phyloP scores from a whole-genome alignment of 129 eudicot genomes.

The Erigeron canadensis region DNA sequence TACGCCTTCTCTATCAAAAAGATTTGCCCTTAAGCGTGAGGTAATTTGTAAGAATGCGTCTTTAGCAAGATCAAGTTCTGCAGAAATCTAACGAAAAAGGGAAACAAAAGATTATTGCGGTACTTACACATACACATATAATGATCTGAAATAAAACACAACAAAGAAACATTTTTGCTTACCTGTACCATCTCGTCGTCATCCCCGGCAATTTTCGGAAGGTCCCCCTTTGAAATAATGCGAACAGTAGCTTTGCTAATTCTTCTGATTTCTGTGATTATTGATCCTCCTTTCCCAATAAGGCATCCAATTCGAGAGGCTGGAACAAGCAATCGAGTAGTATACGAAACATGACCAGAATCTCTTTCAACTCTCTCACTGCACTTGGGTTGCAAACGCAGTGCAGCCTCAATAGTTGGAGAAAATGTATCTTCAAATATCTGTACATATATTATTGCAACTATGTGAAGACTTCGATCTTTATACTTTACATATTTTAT shows the following conservation, averaged over 20 bases:
- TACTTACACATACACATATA: not conserved
- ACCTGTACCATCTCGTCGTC: constrained; percentile 99
- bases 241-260: constrained; percentile 88
- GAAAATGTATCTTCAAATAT: constrained; percentile 79
- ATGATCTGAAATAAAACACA: not conserved
- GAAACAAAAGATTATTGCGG: constrained; percentile 5
- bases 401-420: constrained; percentile 85
- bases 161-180: constrained; percentile 10
- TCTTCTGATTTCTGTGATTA: constrained; percentile 84
- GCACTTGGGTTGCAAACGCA: constrained; percentile 92
- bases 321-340: constrained; percentile 87
- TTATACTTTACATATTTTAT: not conserved
- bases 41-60: constrained; percentile 87
- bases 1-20: constrained; percentile 91
- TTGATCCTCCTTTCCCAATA: constrained; percentile 94
- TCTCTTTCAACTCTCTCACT: constrained; percentile 96
- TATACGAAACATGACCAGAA: constrained; percentile 77
- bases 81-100: constrained; percentile 58
- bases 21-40: constrained; percentile 87
- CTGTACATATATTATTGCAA: constrained; percentile 35
- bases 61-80: constrained; percentile 79
- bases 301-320: constrained; percentile 88
- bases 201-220: constrained; percentile 86
- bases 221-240: constrained; percentile 76
- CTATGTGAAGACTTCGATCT: not conserved